phyloP scores from a whole-genome alignment of 1,139 yeast species.

The Hemisphaericaspora xylanilytica region DNA sequence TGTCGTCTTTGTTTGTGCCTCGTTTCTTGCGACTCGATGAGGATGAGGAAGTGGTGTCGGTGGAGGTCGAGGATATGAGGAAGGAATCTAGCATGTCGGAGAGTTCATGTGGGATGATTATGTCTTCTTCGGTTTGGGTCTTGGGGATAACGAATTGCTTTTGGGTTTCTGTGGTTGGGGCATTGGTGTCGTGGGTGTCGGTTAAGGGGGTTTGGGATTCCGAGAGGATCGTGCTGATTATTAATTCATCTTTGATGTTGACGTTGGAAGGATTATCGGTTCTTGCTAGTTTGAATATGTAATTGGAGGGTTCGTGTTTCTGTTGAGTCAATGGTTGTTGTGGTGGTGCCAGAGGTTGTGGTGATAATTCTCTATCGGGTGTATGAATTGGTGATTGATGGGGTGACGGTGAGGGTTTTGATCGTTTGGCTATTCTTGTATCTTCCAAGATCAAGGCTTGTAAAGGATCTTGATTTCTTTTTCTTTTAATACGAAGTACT shows the following conservation, averaged over 20 bases:
- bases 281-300: constrained; percentile 59
- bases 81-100: constrained; percentile 67
- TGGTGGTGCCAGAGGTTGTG: constrained; percentile 11
- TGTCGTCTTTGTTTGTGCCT: constrained; percentile 9
- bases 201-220: constrained; percentile 10
- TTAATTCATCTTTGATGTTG: constrained; percentile 21
- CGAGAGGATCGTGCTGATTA: constrained; percentile 16
- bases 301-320: constrained; percentile 15
- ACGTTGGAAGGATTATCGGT: constrained; percentile 46
- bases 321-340: constrained; percentile 15
- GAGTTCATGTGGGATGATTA: constrained; percentile 54
- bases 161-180: constrained; percentile 11
- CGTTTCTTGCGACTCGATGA: constrained; percentile 10
- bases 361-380: constrained; percentile 1
- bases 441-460: constrained; percentile 62
- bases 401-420: constrained; percentile 44
- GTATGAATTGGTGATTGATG: constrained; percentile 19
- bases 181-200: constrained; percentile 7
- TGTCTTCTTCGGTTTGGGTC: constrained; percentile 38
- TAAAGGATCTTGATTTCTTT: constrained; percentile 81
- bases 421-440: constrained; percentile 39
- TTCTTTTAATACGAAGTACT: constrained; percentile 77
- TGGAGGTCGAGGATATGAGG: no score
- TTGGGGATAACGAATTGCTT: constrained; percentile 35
- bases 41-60: neutral